phyloP scores from a whole-genome alignment of 2,329 filamentous ascomycete species.

The Ilyonectria robusta region DNA sequence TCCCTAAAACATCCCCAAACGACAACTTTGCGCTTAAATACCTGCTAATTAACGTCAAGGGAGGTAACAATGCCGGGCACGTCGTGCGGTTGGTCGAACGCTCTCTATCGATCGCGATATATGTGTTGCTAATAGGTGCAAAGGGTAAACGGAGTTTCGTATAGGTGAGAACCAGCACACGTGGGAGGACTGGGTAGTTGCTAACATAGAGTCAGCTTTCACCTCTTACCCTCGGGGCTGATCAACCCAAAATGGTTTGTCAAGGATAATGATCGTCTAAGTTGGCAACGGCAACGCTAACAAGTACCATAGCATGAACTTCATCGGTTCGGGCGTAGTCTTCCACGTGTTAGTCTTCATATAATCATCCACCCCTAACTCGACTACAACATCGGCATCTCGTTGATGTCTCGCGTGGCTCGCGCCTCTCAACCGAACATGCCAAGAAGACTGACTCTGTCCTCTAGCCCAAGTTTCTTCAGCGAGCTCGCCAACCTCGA shows the following conservation, averaged over 20 bases:
- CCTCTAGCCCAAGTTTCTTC: constrained; percentile 56
- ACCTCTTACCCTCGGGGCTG: constrained; percentile 78
- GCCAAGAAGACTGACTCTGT: constrained; percentile 42
- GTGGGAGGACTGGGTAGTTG: constrained; percentile 28
- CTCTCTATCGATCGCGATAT: constrained; percentile 13
- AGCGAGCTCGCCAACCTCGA: too few relatives aligned
- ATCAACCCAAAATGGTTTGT: constrained; percentile 72
- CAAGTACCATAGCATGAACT: constrained; percentile 66
- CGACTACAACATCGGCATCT: constrained; percentile 34
- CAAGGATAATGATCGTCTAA: constrained; percentile 31
- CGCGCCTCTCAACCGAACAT: constrained; percentile 36
- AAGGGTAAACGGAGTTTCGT: constrained; percentile 53
- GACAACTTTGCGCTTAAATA: constrained; percentile 36
- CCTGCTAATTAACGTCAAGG: constrained; percentile 43
- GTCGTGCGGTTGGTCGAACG: constrained; percentile 26
- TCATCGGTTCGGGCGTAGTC: constrained; percentile 79
- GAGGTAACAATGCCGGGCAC: constrained; percentile 47
- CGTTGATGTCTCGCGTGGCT: constrained; percentile 42
- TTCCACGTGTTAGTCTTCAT: constrained; percentile 68
- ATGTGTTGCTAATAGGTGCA: constrained; percentile 30
- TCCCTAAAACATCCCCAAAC: constrained; percentile 29
- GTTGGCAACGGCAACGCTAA: constrained; percentile 28
- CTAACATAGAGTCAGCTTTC: constrained; percentile 62
- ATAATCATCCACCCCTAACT: constrained; percentile 28
- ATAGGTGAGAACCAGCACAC: constrained; percentile 48